phyloP scores from a whole-genome alignment of 2,329 filamentous ascomycete species.

The Colletotrichum sp. region DNA sequence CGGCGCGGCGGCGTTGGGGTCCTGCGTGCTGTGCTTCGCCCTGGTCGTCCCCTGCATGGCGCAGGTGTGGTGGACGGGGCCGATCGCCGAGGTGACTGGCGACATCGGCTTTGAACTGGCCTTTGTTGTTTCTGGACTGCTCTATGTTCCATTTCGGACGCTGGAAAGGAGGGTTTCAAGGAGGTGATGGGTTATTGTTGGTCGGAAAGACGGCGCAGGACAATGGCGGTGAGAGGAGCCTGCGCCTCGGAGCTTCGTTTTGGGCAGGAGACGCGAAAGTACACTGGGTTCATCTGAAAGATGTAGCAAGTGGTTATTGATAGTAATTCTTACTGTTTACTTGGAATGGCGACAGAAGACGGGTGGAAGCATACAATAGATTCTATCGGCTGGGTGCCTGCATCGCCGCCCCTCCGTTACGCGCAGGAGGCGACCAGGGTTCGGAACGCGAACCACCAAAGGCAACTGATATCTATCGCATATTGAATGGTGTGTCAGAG shows the following conservation, averaged over 20 bases:
- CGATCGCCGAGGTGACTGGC: conserved; percentile 62
- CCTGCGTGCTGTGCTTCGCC: conserved; percentile 47
- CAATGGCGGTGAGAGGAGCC: not conserved
- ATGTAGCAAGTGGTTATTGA: not conserved
- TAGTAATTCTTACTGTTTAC: not conserved
- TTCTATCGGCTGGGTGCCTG: not conserved
- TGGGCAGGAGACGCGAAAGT: not conserved
- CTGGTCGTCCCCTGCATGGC: conserved; percentile 63
- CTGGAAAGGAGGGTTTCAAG: conserved; percentile 26
- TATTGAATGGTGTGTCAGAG: not conserved
- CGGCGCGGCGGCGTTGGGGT: conserved; percentile 49
- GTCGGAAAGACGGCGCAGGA: not conserved
- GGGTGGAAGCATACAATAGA: not conserved
- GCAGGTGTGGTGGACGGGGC: conserved; percentile 64
- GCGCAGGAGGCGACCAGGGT: not conserved
- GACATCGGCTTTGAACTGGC: conserved; percentile 70
- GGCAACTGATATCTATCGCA: not conserved
- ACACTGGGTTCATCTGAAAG: not conserved
- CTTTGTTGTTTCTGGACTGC: conserved; percentile 52
- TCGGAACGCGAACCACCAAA: not conserved
- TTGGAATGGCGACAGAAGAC: not conserved
- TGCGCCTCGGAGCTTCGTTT: not conserved
- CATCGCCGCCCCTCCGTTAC: not conserved
- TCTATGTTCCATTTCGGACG: conserved; percentile 50
- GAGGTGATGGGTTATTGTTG: not conserved